Evolutionary conservation across 1,284 basidiomycete genomes (phyloP), one percentile per base, ranked within the genome.

Genomic region (Lignosus rhinocerotis): DNA sequence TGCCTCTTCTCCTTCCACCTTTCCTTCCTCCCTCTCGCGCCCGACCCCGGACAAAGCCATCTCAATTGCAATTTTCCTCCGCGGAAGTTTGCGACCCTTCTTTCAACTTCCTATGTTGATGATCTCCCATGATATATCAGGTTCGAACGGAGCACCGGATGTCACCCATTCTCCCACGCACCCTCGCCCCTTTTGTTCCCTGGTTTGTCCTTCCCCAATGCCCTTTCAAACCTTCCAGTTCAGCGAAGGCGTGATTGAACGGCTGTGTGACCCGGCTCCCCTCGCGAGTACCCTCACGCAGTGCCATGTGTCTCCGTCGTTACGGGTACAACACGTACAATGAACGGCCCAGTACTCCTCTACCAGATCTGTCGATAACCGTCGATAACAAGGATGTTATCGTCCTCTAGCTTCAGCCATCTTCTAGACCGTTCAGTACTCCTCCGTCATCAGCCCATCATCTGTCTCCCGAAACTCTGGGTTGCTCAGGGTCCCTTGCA

Each of bases 41-140:
- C 45, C 58, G 25, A 33, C 55, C 51, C 51, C 48, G 58, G 36
- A 47, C 52, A 47, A 48, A 51, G 53, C 46, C 55, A 60, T 47
- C 55, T 53, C 53, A 57, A 52, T 58, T 60, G 55, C 55, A 38
- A 36, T 45, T 51, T 38, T 43, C 44, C 52, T 25, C 31, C 52
- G 55, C 61, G 61, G 55, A 43, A 46, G 47, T 63, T 55, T 45
- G 61, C 61, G 58, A 41, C 39, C 34, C 43, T 36, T 32, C 42
- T 9, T 5, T 39, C 47, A 21, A 41, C 62, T 57, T 64, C 59
- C 58, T 61, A 59, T 61, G 59, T 61, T 59, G 62, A 38, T 59
- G 62, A 61, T 61, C 59, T 56, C 62, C 58, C 48, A 57, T 52
- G 62, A 61, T 59, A 61, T 44, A 59, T 64, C 55, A 58, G 62